A percentile compares a stretch with the other conserved stretches of the same genome.
These are phyloP conservation scores for Skeletonema potamos DNA, from an alignment of 108 stramenopile genomes.

Conservation along the genomic window DNA sequence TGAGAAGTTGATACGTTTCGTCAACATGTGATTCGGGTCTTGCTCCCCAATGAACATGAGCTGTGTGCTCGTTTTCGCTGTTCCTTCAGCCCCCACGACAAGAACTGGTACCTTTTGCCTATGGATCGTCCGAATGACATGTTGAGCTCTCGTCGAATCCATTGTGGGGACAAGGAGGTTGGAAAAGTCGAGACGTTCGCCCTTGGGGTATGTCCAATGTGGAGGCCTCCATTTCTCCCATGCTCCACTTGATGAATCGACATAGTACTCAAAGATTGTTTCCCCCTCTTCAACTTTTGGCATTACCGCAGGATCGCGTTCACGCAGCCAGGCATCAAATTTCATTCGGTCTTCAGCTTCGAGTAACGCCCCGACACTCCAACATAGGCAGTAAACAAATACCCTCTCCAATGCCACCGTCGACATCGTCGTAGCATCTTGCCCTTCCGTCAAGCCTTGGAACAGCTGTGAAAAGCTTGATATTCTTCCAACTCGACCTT, in stretches of 20 bases:
- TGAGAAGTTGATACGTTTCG: conserved; percentile 89
- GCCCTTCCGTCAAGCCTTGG: conserved; percentile 62
- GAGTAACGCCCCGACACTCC: conserved; percentile 87
- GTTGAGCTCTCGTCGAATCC: conserved; percentile 84
- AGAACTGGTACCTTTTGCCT: conserved; percentile 67
- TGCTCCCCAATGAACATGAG: conserved; percentile 84
- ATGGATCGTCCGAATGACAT: conserved; percentile 75
- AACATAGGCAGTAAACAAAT: conserved; percentile 83
- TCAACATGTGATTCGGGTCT: conserved; percentile 62
- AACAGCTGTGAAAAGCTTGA: conserved; percentile 76
- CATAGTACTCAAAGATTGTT: conserved; percentile 85
- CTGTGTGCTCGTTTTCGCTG: conserved; percentile 89
- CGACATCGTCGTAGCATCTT: conserved; percentile 33
- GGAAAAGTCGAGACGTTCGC: conserved; percentile 83
- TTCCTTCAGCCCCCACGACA: conserved; percentile 89
- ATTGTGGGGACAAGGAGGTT: conserved; percentile 91
- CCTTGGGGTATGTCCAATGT: conserved; percentile 73
- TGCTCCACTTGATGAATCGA: conserved; percentile 57
- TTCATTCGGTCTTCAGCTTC: conserved; percentile 86
- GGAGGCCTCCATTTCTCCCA: conserved; percentile 77
- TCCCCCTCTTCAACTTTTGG: conserved; percentile 70
- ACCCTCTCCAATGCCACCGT: conserved; percentile 57
- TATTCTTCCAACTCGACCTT: conserved; percentile 80
- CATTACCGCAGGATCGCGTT: conserved; percentile 62
- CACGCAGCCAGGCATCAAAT: conserved; percentile 76